Conservation (phyloP, 2,329 filamentous ascomycete species). For the Cordyceps cicadae region DNA sequence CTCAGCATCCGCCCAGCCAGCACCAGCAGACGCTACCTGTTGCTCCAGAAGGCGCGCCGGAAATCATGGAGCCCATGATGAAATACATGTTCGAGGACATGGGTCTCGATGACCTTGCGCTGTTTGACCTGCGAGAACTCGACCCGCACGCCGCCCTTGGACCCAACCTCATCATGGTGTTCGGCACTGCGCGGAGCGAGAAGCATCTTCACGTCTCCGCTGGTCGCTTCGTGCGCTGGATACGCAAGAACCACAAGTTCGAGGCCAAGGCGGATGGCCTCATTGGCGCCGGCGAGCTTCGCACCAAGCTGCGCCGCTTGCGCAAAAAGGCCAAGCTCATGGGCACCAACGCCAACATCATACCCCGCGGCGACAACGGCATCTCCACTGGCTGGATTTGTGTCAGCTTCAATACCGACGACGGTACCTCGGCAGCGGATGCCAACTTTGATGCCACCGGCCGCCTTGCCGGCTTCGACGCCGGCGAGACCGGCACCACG, state of each 20-base stretch:
- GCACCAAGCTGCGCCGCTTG: constrained; percentile 73
- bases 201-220: constrained; percentile 88
- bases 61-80: constrained; percentile 63
- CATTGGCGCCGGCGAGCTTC: constrained; percentile 82
- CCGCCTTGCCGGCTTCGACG: constrained; percentile 70
- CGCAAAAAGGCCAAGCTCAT: constrained; percentile 74
- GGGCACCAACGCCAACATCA: constrained; percentile 59
- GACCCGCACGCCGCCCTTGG: constrained; percentile 84
- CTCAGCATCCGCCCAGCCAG: constrained; percentile 41
- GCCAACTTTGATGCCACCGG: constrained; percentile 39
- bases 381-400: constrained; percentile 94
- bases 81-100: constrained; percentile 75
- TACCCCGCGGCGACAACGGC: constrained; percentile 66
- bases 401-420: constrained; percentile 71
- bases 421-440: constrained; percentile 42
- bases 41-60: constrained; percentile 60
- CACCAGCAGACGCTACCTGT: constrained; percentile 41
- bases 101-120: constrained; percentile 70
- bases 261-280: constrained; percentile 77
- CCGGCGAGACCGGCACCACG: constrained; percentile 39
- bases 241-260: constrained; percentile 64
- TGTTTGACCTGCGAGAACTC: constrained; percentile 76
- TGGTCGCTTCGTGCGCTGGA: constrained; percentile 80
- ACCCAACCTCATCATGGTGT: constrained; percentile 82
- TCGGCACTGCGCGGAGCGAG: constrained; percentile 84